phyloP scores from a whole-genome alignment of 2,329 filamentous ascomycete species.

The Aureobasidium subglaciale region DNA sequence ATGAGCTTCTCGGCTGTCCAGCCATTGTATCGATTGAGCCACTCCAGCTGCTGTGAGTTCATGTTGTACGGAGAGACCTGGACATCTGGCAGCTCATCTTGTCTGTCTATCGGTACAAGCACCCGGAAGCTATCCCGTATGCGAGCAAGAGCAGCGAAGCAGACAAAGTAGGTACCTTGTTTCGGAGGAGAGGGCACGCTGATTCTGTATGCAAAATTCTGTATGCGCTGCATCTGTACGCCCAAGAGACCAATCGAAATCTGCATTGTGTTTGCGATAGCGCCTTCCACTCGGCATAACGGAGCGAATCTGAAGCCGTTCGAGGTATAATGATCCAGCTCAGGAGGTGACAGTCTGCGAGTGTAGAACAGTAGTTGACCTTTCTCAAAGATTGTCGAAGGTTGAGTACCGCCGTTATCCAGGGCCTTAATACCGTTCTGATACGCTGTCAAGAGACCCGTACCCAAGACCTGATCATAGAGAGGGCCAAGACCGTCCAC shows the following conservation, averaged over 20 bases:
- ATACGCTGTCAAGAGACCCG: constrained; percentile 36
- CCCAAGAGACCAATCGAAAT: constrained; percentile 58
- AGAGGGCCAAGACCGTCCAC: constrained; percentile 51
- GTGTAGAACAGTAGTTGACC: constrained; percentile 79
- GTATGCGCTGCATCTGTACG: constrained; percentile 57
- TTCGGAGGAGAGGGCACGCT: constrained; percentile 34
- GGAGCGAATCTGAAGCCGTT: constrained; percentile 73
- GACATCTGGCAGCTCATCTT: constrained; percentile 40
- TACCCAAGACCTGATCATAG: constrained; percentile 69
- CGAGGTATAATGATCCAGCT: constrained; percentile 59
- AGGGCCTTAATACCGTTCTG: constrained; percentile 6
- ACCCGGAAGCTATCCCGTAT: constrained; percentile 35
- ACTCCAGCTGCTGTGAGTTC: constrained; percentile 27
- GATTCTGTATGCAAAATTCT: constrained; percentile 46
- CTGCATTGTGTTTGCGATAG: constrained; percentile 67
- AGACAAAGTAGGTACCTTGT: constrained; percentile 32
- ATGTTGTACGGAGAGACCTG: constrained; percentile 28
- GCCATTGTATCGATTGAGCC: constrained; percentile 28
- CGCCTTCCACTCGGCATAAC: constrained; percentile 58
- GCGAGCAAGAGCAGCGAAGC: constrained; percentile 30
- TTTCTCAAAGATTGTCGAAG: constrained; percentile 46
- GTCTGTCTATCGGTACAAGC: constrained; percentile 34
- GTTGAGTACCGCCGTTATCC: constrained; percentile 12
- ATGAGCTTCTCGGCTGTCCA: constrained; percentile 26
- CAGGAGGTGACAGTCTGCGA: constrained; percentile 52